Base-by-base conservation (phyloP, 192 early-diverging fungal genomes). In the Piromyces finnis region DNA sequence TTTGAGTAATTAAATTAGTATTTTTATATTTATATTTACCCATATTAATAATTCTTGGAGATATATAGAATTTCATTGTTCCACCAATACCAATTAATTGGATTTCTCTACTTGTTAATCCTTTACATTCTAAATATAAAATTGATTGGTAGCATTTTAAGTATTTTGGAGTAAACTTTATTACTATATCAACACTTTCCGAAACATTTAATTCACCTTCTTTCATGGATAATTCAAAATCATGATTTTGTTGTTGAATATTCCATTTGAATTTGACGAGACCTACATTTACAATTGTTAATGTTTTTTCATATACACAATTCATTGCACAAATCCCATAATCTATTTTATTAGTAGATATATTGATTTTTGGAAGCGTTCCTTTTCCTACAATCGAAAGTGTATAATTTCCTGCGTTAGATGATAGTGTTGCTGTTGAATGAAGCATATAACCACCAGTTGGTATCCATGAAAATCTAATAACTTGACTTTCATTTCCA, bases 81-180 rank as follows among this genome's bases (percentile, higher is more conserved):
- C 89, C 90, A n/a, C 90, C 90, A 35, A 91, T 82, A 26, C 90
- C 90, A 12, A 90, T 83, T 22, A 91, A 82, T 16, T 86, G 86
- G 22, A 91, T 83, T 81, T 91, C 90, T 81, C 91, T 91, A 84
- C 90, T 90, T 59, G 88, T 89, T 17, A 91, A 87, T 0, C 90
- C 90, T 79, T 89, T 89, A 81, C 89, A 91, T 77, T 91, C 90
- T 18, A 91, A 68, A 81, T 32, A 89, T 82, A 51, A 91, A 86
- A 30, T 84, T 87, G 82, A 83, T 84, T 9, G 87, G 83, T 78
- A 87, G 85, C 30, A 85, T 84, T 17, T 87, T 87, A 68, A 87
- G 28, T 29, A 37, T 35, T 18, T 82, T 17, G 90, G 90, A 35
- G 82, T 87, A 83, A 91, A 91, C 22, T 82, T 79, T 18, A 91